Conservation (phyloP, 257 asterid genomes). For the Nicotiana benthamiana region DNA sequence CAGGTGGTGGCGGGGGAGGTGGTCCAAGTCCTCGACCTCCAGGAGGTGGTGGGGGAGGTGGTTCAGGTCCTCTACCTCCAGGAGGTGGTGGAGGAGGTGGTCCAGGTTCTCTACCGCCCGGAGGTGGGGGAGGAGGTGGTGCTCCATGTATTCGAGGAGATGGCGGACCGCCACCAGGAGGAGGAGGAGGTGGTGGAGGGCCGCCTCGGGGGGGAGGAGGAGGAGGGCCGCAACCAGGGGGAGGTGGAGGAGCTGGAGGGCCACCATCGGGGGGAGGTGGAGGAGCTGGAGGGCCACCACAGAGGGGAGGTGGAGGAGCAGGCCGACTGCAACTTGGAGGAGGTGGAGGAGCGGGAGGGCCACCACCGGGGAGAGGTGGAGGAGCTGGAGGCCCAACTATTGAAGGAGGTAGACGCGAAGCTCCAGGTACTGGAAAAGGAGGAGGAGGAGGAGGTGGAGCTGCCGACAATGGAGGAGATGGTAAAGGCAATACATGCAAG, state of each 20-base stretch:
- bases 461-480: neutral
- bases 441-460: neutral
- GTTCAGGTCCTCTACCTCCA: neutral
- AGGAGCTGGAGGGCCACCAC: neutral
- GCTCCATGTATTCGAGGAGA: conserved; percentile 6
- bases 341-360: neutral
- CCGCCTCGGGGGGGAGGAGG: neutral
- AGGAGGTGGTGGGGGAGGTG: conserved; percentile 11
- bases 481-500: neutral
- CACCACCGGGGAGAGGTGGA: neutral
- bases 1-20: conserved; percentile 29
- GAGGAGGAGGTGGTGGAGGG: neutral
- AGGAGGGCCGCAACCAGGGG: neutral
- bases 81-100: conserved; percentile 27
- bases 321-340: neutral
- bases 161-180: neutral
- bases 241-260: neutral
- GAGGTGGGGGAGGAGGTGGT: conserved; percentile 26
- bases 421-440: neutral
- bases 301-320: neutral
- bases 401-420: conserved; percentile 6
- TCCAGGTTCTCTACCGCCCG: neutral
- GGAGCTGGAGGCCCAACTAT: neutral
- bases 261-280: neutral
- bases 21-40: conserved; percentile 22